Percentiles rank a stretch among this genome's conserved stretches.
Conservation (phyloP, 257 asterid species). For the Mitragyna speciosa region DNA sequence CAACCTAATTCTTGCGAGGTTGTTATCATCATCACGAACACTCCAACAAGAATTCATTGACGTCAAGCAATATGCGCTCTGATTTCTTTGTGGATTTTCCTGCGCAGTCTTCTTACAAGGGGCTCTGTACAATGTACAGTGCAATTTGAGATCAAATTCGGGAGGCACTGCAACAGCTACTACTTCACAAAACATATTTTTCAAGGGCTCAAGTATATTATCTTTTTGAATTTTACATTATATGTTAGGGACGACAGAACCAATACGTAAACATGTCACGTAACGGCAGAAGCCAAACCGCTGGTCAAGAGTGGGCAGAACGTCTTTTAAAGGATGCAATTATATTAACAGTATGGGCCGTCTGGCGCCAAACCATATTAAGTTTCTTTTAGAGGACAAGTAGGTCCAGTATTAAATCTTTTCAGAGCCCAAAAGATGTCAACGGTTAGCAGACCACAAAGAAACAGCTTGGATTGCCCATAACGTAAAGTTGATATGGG, state of each 20-base stretch:
- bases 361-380: background rate
- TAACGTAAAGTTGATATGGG: background rate
- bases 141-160: no score
- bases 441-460: no score
- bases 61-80: background rate
- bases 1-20: background rate
- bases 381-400: background rate
- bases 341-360: background rate
- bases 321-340: background rate
- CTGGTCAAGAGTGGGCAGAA: background rate
- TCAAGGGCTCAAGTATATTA: background rate
- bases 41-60: background rate
- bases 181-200: no score
- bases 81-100: background rate
- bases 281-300: background rate
- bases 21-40: background rate
- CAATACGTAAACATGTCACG: background rate
- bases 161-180: no score
- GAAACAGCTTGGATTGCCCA: background rate
- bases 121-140: background rate
- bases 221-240: no score
- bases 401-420: background rate
- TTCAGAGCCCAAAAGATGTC: background rate
- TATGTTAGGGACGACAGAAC: background rate
- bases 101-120: background rate